phyloP scores from a whole-genome alignment of 257 asterid species.

The Eustoma russellianum region DNA sequence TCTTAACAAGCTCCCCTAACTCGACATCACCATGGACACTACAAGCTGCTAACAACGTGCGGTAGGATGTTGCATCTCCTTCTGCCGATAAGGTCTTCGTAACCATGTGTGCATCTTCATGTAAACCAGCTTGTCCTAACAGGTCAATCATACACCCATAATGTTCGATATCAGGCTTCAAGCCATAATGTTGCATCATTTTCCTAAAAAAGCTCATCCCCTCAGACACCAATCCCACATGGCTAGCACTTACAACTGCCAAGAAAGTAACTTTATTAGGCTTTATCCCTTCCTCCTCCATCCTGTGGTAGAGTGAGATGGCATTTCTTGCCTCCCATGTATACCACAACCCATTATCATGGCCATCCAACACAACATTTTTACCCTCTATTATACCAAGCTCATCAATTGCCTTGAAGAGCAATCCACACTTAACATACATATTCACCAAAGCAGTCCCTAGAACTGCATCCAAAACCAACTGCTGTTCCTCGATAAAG shows the following conservation, averaged over 20 bases:
- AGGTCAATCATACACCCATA: conserved; percentile 57
- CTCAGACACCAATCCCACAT: conserved; percentile 44
- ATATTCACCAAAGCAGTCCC: conserved; percentile 50
- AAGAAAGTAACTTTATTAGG: conserved; percentile 66
- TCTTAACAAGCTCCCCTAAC: conserved; percentile 39
- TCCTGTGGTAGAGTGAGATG: conserved; percentile 25
- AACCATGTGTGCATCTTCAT: conserved; percentile 41
- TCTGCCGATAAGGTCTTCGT: conserved; percentile 35
- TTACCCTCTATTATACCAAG: conserved; percentile 32
- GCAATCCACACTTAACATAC: conserved; percentile 54
- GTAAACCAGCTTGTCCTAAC: conserved; percentile 53
- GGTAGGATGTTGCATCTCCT: conserved; percentile 57
- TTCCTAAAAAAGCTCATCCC: conserved; percentile 34
- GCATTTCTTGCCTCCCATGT: conserved; percentile 43
- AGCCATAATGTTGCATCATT: conserved; percentile 40
- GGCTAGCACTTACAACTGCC: conserved; percentile 53
- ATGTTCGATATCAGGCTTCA: conserved; percentile 48
- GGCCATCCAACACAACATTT: conserved; percentile 53
- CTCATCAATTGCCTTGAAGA: conserved; percentile 33
- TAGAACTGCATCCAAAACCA: conserved; percentile 38
- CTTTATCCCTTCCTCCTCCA: conserved; percentile 41
- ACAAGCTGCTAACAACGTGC: conserved; percentile 57
- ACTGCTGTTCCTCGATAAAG: conserved; percentile 21
- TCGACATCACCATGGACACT: conserved; percentile 43
- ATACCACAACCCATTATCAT: conserved; percentile 49